phyloP scores from a whole-genome alignment of 2,329 filamentous ascomycete species.

The Microcyclospora tardicrescens region DNA sequence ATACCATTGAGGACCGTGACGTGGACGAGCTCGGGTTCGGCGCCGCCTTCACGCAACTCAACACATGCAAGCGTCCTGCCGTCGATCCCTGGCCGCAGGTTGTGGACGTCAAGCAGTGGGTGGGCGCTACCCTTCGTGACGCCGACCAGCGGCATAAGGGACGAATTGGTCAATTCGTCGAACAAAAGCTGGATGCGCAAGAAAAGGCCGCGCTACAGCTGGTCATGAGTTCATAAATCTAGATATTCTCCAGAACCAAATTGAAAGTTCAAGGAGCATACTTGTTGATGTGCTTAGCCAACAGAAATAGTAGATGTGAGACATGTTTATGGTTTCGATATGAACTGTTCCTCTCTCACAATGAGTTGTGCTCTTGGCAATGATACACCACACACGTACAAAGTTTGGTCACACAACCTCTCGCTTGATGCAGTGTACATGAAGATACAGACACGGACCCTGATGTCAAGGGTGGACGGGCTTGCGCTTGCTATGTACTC shows the following conservation, averaged over 20 bases:
- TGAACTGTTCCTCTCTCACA: too few species aligned
- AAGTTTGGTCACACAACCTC: too few species aligned
- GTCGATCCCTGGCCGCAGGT: slow-evolving; percentile 81
- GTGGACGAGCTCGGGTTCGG: slow-evolving; percentile 93
- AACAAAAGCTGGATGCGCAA: slow-evolving; percentile 47
- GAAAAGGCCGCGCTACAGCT: slow-evolving; percentile 27
- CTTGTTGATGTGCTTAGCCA: too few species aligned
- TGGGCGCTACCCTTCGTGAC: slow-evolving; percentile 63
- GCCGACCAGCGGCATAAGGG: slow-evolving; percentile 64
- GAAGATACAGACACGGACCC: too few species aligned
- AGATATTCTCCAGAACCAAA: neutral
- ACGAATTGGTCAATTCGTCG: slow-evolving; percentile 56
- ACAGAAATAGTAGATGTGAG: too few species aligned
- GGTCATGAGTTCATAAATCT: slow-evolving; percentile 21
- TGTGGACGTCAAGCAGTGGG: slow-evolving; percentile 67
- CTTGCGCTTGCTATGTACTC: too few species aligned
- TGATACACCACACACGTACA: too few species aligned
- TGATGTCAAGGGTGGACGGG: too few species aligned
- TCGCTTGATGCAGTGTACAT: too few species aligned
- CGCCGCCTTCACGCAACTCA: slow-evolving; percentile 83
- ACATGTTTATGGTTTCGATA: too few species aligned
- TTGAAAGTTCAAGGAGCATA: too few species aligned
- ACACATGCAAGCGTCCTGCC: slow-evolving; percentile 66
- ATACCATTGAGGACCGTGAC: slow-evolving; percentile 73
- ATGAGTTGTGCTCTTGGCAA: too few species aligned